Evolutionary conservation across 2,329 filamentous ascomycete species (phyloP).

Genomic region (Exophiala calicioides): DNA sequence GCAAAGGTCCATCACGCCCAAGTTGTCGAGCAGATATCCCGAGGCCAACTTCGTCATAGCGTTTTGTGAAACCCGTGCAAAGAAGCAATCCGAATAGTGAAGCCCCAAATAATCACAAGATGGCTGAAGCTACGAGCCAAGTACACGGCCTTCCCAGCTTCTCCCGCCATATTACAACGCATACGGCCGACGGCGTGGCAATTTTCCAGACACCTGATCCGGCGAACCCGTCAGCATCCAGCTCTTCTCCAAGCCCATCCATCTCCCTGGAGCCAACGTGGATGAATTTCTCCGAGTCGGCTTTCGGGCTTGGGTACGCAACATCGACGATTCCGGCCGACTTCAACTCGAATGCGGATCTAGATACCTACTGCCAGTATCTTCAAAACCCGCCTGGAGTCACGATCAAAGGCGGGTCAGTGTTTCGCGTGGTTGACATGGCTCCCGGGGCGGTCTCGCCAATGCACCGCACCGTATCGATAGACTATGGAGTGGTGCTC

Average conservation of each 20-base stretch:
- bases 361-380: conserved; percentile 22
- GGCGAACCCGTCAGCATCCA: conserved; percentile 7
- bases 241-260: conserved; percentile 12
- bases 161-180: conserved; percentile 24
- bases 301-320: conserved; percentile 24
- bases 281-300: conserved; percentile 15
- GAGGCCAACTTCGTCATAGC: no score
- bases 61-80: no score
- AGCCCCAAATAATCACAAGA: background rate
- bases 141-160: conserved; percentile 33
- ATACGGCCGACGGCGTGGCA: conserved; percentile 20
- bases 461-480: conserved; percentile 56
- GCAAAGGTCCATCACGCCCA: no score
- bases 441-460: conserved; percentile 42
- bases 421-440: conserved; percentile 41
- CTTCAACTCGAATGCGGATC: conserved; percentile 21
- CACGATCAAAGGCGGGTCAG: conserved; percentile 25
- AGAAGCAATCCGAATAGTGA: no score
- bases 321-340: conserved; percentile 19
- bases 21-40: no score
- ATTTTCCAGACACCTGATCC: conserved; percentile 22
- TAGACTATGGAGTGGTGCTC: conserved; percentile 58
- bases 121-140: conserved; percentile 10
- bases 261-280: conserved; percentile 17
- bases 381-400: conserved; percentile 23